Base-by-base conservation (phyloP, 2,329 filamentous ascomycete species). In the Myriosclerotinia curreyana region DNA sequence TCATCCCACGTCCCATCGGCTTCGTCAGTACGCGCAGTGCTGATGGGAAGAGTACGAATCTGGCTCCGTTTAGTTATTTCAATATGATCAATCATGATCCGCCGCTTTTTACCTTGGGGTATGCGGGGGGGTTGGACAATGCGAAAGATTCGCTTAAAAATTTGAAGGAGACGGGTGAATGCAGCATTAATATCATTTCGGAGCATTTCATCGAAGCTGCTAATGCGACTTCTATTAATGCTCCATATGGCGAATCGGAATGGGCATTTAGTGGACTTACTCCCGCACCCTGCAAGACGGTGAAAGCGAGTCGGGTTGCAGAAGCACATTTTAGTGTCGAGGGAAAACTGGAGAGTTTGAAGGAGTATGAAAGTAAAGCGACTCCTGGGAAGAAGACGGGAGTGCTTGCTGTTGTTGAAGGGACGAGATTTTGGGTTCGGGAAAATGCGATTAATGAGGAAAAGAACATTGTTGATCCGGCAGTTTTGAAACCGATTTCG, bases 61-160 rank as follows among this genome's bases (percentile, higher is more conserved):
- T 97, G 2, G 91, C 93, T 0, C 93, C 92, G 0, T 96, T 95
- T 76, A 90, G 85, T 73, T 97, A 95, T 79, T 92, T 92, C 75
- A 89, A 92, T 75, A 77, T 96, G 67, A 82, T 96, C 69, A 86
- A 86, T 75, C 90, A 95, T 75, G 93, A 97, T 74, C 94, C 93
- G 5, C 93, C 93, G 0, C 80, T 96, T 51, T 96, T 97, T 76
- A 83, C 85, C 11, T 78, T 87, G 36, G 83, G 84, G 51, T 80
- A 85, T 73, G 71, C 80, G 6, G 74, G 76, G 20, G 66, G 76
- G 5, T 69, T 81, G 8, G 76, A 75, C 6, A 69, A 79, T 5
- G 85, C 88, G 25, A 97, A 96, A 76, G 93, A 97, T 76, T 87
- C 89, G 46, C 79, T 96, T 62, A 81, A 80, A 71, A 96, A 96